phyloP scores from a whole-genome alignment of 371 early-diverging fungal species.

The Batkoa obscura region DNA sequence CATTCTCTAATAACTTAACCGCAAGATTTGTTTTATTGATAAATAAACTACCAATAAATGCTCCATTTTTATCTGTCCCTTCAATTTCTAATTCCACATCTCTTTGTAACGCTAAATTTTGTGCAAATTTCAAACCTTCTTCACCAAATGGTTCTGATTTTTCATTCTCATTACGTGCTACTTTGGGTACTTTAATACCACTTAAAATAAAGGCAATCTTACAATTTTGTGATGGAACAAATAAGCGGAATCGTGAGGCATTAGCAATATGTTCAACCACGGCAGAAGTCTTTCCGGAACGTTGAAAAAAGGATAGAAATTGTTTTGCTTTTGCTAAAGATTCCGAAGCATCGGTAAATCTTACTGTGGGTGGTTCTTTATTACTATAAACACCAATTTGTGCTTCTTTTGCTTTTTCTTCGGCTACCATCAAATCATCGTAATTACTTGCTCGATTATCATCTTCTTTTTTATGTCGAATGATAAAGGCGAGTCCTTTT shows the following conservation, averaged over 20 bases:
- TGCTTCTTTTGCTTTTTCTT: constrained; percentile 41
- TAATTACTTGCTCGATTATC: constrained; percentile 70
- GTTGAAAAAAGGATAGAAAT: constrained; percentile 64
- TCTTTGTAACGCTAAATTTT: constrained; percentile 55
- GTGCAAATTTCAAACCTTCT: constrained; percentile 57
- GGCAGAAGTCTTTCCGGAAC: constrained; percentile 45
- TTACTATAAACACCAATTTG: constrained; percentile 54
- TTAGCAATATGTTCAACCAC: constrained; percentile 74
- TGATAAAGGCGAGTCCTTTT: constrained; percentile 61
- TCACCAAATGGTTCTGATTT: constrained; percentile 72
- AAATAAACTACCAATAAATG: constrained; percentile 70
- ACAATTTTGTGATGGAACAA: constrained; percentile 68
- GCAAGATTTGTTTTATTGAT: constrained; percentile 44
- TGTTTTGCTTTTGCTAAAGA: constrained; percentile 58
- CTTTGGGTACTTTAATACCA: constrained; percentile 52
- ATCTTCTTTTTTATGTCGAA: constrained; percentile 73
- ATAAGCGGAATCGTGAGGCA: constrained; percentile 65
- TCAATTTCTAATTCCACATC: constrained; percentile 77
- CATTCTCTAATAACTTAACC: constrained; percentile 44
- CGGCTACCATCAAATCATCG: constrained; percentile 68
- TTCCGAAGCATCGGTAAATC: constrained; percentile 47
- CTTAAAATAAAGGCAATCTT: constrained; percentile 67
- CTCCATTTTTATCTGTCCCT: constrained; percentile 70
- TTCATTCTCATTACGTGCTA: constrained; percentile 36
- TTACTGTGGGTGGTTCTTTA: constrained; percentile 48